Percentiles rank a stretch among this genome's conserved stretches.
phyloP scores from a whole-genome alignment of 2,329 filamentous ascomycete species.

The Phialocephala subalpina region DNA sequence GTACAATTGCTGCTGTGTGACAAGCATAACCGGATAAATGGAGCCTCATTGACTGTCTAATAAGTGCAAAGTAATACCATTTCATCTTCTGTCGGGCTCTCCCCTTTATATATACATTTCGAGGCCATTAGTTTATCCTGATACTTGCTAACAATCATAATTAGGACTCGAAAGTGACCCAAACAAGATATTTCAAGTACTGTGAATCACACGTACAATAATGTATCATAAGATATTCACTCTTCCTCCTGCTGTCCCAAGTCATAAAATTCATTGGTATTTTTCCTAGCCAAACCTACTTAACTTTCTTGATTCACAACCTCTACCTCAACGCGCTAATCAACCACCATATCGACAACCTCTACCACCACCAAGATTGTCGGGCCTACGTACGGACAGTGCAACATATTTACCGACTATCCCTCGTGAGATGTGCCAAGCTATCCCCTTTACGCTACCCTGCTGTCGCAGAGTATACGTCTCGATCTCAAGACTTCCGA shows the following conservation, averaged over 20 bases:
- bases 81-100: not conserved
- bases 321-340: not conserved
- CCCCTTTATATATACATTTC: not conserved
- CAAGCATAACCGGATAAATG: not conserved
- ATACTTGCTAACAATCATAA: constrained; percentile 22
- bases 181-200: constrained; percentile 7
- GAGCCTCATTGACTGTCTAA: not conserved
- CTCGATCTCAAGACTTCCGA: constrained; percentile 29
- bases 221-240: constrained; percentile 8
- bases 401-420: constrained; percentile 1
- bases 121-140: not conserved
- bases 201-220: constrained; percentile 13
- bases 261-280: not conserved
- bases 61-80: constrained; percentile 8
- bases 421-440: constrained; percentile 35
- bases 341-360: not conserved
- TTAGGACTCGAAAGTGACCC: constrained; percentile 10
- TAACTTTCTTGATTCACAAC: not conserved
- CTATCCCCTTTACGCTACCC: constrained; percentile 34
- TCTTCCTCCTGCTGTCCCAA: not conserved
- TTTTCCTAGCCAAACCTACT: not conserved
- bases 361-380: not conserved
- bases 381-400: not conserved
- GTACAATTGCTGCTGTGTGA: not conserved
- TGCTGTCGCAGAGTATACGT: constrained; percentile 40